Evolutionary conservation across 2,329 filamentous ascomycete species (phyloP).

Genomic region (Aspergillus novofumigatus): DNA sequence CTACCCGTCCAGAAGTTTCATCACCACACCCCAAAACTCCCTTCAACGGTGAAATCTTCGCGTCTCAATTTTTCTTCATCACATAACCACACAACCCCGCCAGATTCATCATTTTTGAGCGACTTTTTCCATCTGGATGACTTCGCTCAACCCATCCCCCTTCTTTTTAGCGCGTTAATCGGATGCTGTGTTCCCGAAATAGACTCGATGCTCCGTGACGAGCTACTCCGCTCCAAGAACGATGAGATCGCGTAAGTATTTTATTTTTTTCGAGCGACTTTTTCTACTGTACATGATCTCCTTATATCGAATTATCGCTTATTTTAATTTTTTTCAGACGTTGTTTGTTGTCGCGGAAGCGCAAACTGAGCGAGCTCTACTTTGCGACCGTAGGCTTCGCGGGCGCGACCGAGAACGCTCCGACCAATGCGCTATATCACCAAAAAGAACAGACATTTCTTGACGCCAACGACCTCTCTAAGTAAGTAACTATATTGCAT

Average conservation of each 20-base stretch:
- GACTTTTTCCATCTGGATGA: slow-evolving; percentile 44
- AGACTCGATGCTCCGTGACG: slow-evolving; percentile 48
- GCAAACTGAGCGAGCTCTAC: slow-evolving; percentile 85
- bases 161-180: slow-evolving; percentile 46
- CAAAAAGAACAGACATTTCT: slow-evolving; percentile 52
- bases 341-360: slow-evolving; percentile 75
- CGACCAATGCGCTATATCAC: slow-evolving; percentile 50
- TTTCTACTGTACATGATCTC: slow-evolving; percentile 12
- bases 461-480: slow-evolving; percentile 54
- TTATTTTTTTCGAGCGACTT: slow-evolving; percentile 26
- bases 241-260: slow-evolving; percentile 50
- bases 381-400: slow-evolving; percentile 64
- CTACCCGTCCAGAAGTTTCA: slow-evolving; percentile 20
- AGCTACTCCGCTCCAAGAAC: slow-evolving; percentile 48
- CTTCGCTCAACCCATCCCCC: slow-evolving; percentile 33
- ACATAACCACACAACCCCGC: slow-evolving; percentile 36
- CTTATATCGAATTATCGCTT: slow-evolving; percentile 30
- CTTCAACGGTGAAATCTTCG: slow-evolving; percentile 27
- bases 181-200: slow-evolving; percentile 46
- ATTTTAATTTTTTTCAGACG: slow-evolving; percentile 39
- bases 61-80: slow-evolving; percentile 30
- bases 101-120: slow-evolving; percentile 43
- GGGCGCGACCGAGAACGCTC: slow-evolving; percentile 50
- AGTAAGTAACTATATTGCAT: slow-evolving; percentile 42
- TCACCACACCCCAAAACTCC: slow-evolving; percentile 28